A percentile compares a stretch with the other conserved stretches of the same genome.
These are phyloP conservation scores for Phylloporus sp. DNA, from an alignment of 768 basidiomycete species.

Conservation along the genomic window DNA sequence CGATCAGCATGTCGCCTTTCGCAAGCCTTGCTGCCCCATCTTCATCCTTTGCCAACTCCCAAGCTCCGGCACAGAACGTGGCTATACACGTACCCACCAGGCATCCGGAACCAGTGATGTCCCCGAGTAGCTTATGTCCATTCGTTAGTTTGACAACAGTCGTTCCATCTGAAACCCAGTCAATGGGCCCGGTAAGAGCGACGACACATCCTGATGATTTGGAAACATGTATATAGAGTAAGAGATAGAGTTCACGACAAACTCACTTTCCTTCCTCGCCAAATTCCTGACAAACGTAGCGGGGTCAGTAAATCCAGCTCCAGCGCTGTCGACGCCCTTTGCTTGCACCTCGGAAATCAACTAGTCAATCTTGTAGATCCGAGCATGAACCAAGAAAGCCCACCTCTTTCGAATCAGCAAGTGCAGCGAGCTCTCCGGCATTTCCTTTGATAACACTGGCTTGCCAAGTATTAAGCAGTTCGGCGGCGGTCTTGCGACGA, in stretches of 20 bases:
- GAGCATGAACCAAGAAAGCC: background rate
- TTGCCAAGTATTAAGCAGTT: constrained; percentile 73
- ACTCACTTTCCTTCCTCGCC: constrained; percentile 70
- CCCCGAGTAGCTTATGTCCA: constrained; percentile 65
- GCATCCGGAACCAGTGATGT: constrained; percentile 90
- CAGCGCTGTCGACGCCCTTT: constrained; percentile 84
- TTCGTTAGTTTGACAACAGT: constrained; percentile 67
- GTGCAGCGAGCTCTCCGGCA: constrained; percentile 77
- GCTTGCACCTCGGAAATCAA: constrained; percentile 48
- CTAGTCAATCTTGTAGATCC: background rate
- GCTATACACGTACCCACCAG: constrained; percentile 75
- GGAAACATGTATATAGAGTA: background rate
- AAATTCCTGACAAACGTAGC: constrained; percentile 60
- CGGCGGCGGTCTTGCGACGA: constrained; percentile 53
- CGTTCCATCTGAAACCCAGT: constrained; percentile 82
- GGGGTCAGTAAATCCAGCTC: constrained; percentile 73
- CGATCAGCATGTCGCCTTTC: constrained; percentile 73
- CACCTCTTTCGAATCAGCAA: constrained; percentile 76
- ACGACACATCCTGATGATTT: constrained; percentile 62
- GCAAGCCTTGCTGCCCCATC: constrained; percentile 44
- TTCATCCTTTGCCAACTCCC: constrained; percentile 28
- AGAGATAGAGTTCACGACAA: background rate
- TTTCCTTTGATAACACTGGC: constrained; percentile 93
- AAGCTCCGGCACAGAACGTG: constrained; percentile 72
- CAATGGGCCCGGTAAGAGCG: constrained; percentile 71